These are phyloP conservation scores for Eimeria falciformis DNA, from an alignment of 169 alveolate species.

Conservation along the genomic window DNA sequence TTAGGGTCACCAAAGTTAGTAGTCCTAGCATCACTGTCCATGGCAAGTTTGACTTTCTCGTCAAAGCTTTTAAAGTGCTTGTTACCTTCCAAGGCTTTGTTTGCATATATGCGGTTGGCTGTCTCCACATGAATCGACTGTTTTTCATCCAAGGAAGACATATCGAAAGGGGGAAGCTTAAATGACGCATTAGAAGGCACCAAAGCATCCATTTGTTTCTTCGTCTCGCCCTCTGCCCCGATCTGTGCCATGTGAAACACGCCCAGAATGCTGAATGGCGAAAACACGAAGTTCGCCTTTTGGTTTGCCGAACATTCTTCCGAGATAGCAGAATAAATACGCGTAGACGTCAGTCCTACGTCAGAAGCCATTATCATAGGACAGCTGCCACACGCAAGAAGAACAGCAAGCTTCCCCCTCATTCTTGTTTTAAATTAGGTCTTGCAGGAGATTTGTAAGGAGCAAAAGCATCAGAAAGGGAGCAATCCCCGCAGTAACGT, in stretches of 20 bases:
- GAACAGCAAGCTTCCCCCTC: too few relatives aligned
- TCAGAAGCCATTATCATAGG: too few relatives aligned
- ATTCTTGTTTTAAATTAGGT: too few relatives aligned
- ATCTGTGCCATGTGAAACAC: conserved; percentile 61
- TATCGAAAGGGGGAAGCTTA: conserved; percentile 36
- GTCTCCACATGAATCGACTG: conserved; percentile 6
- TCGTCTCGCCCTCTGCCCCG: conserved; percentile 71
- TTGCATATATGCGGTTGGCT: conserved; percentile 61
- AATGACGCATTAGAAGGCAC: not conserved
- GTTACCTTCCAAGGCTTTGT: not conserved
- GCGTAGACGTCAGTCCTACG: too few relatives aligned
- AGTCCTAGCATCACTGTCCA: not conserved
- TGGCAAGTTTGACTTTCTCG: not conserved
- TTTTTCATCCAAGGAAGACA: not conserved
- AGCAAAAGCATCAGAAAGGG: too few relatives aligned
- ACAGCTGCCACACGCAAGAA: too few relatives aligned
- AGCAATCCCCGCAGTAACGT: too few relatives aligned
- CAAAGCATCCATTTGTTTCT: conserved; percentile 31
- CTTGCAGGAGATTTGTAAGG: too few relatives aligned
- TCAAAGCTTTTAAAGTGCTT: not conserved
- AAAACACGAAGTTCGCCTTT: conserved; percentile 73
- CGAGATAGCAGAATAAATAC: too few relatives aligned
- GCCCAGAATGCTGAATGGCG: conserved; percentile 67
- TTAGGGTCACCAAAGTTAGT: not conserved
- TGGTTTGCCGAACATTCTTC: too few relatives aligned